A percentile compares a stretch with the other conserved stretches of the same genome.
Evolutionary conservation across 371 early-diverging fungal species (phyloP).

Genomic region (Chytridium lagenaria): DNA sequence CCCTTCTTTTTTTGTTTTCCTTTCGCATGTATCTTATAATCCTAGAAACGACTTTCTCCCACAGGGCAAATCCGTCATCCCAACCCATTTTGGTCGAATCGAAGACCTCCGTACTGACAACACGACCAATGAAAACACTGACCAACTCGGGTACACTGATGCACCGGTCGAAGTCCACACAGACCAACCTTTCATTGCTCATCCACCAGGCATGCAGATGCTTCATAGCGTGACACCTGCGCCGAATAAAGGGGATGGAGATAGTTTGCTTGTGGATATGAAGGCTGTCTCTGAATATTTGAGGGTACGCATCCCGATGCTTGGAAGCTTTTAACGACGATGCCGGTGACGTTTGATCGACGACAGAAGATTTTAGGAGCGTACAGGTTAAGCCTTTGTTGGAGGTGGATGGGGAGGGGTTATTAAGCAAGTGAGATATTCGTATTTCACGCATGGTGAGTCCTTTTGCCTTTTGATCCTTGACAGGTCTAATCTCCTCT

Average conservation of each 20-base stretch:
- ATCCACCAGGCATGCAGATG: slow-evolving; percentile 7
- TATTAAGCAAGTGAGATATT: slow-evolving; percentile 5
- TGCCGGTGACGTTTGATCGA: not conserved
- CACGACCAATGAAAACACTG: slow-evolving; percentile 9
- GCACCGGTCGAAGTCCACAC: slow-evolving; percentile 16
- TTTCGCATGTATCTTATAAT: not conserved
- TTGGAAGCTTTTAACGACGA: not conserved
- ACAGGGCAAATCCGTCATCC: not conserved
- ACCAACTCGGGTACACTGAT: slow-evolving; percentile 14
- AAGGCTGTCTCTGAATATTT: not conserved
- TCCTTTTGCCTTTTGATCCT: not conserved
- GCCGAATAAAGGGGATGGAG: not conserved
- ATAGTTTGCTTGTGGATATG: slow-evolving; percentile 12
- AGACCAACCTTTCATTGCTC: slow-evolving; percentile 4
- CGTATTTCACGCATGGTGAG: slow-evolving; percentile 15
- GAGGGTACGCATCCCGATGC: not conserved
- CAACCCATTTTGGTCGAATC: slow-evolving; percentile 10
- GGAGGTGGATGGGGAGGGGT: slow-evolving; percentile 10
- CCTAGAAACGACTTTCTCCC: slow-evolving; percentile 4
- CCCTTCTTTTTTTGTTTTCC: not conserved
- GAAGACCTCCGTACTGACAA: slow-evolving; percentile 6
- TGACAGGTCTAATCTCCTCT: not conserved
- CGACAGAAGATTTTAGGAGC: slow-evolving; percentile 2
- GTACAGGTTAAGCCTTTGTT: not conserved
- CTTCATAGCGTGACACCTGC: not conserved